Evolutionary conservation across 305 asterid species (phyloP), one percentile per base, ranked within the genome.

Genomic region (Fraxinus sp.): DNA sequence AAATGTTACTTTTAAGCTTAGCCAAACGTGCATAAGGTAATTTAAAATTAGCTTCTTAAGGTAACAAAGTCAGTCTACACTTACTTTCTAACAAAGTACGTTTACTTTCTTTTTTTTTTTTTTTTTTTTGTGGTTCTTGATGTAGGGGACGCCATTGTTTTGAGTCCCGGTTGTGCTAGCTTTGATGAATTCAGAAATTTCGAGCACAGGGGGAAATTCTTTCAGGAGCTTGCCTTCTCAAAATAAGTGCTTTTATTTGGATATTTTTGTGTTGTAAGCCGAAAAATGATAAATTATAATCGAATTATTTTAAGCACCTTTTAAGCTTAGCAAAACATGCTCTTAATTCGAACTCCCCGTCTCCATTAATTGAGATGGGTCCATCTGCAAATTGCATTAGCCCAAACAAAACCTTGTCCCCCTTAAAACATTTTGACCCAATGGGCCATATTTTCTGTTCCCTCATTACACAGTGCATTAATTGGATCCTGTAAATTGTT

Each of bases 151-250:
- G 79, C 86, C n/a, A 86, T 88, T 78, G 77, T 86, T 70, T 78
- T 82, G 74, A 86, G 89, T 62, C 89, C 89, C 66, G 86, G 74
- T 30, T 84, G 90, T 80, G 90, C 90, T 41, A 88, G 89, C 66
- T 88, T 88, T 66, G 90, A 88, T 22, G 89, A 84, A 86, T 88
- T 86, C 83, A 82, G 64, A 46, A 86, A 86, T 70, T 88, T 88
- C 33, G 88, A 88, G 85, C 89, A 86, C 32, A 76, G 89, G 62
- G 86, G 90, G 28, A 57, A 86, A 78, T 79, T 77, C 78, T 88
- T 88, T 77, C 86, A 84, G 37, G 88, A 88, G 82, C 76, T 88
- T 46, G 88, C 88, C 37, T 46, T 77, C 78, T 79, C 82, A 13
- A 20, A 13, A 41, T 24, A 36, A 22, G 3, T 74, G 30, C 39